Percentiles rank a stretch among this genome's conserved stretches.
Evolutionary conservation across 2,329 filamentous ascomycete genomes (phyloP).

Genomic region (Fusarium goolgardi): DNA sequence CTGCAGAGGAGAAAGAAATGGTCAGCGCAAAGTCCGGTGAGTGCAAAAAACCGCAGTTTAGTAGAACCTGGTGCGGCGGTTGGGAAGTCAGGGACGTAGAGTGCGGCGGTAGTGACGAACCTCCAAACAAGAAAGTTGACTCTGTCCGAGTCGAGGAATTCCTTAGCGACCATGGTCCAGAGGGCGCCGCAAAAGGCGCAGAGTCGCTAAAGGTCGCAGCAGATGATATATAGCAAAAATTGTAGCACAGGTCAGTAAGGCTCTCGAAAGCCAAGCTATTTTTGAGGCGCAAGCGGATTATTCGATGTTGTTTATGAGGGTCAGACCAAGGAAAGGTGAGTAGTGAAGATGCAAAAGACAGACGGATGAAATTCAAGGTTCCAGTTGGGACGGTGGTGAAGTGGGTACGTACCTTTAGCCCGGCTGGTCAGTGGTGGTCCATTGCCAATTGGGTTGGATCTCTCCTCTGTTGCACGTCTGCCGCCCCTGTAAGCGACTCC

Average conservation of each 20-base stretch:
- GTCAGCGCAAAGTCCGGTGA: slow-evolving; percentile 38
- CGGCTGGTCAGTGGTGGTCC: background rate
- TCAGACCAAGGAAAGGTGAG: slow-evolving; percentile 46
- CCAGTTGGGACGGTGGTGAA: slow-evolving; percentile 45
- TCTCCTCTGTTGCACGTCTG: slow-evolving; percentile 30
- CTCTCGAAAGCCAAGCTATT: slow-evolving; percentile 34
- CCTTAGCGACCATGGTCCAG: slow-evolving; percentile 64
- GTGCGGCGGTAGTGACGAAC: slow-evolving; percentile 60
- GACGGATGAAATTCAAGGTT: slow-evolving; percentile 52
- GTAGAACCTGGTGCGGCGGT: slow-evolving; percentile 21
- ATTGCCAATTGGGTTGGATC: background rate
- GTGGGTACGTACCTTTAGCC: slow-evolving; percentile 46
- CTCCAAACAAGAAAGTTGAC: slow-evolving; percentile 79
- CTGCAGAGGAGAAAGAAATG: slow-evolving; percentile 51
- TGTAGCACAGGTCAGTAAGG: slow-evolving; percentile 28
- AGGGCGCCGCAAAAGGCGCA: slow-evolving; percentile 51
- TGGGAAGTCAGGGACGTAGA: slow-evolving; percentile 43
- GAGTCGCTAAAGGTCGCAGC: slow-evolving; percentile 43
- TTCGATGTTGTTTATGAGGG: slow-evolving; percentile 30
- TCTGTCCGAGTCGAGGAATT: slow-evolving; percentile 73
- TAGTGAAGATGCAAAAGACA: slow-evolving; percentile 52
- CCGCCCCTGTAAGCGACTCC: slow-evolving; percentile 33
- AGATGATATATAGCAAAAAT: slow-evolving; percentile 21
- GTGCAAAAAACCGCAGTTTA: slow-evolving; percentile 18
- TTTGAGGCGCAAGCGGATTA: slow-evolving; percentile 31